These are phyloP conservation scores for Parathielavia appendiculata DNA, from an alignment of 495 filamentous ascomycete genomes.

Conservation along the genomic window DNA sequence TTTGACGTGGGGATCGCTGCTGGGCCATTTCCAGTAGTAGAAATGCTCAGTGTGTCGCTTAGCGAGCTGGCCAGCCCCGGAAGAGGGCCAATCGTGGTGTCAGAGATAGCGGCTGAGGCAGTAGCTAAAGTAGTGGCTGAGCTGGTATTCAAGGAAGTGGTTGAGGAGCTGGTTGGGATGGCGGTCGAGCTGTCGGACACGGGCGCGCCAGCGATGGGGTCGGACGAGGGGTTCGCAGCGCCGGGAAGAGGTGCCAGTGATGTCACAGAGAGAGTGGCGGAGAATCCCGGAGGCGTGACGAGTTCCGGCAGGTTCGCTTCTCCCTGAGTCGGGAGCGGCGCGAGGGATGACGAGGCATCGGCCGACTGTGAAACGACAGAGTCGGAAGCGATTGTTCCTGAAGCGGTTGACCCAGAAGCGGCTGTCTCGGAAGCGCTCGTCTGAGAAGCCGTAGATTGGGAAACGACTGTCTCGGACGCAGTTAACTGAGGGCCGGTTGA, in stretches of 20 bases:
- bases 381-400: background rate
- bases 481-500: background rate
- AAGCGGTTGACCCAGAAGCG: background rate
- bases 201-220: slow-evolving; percentile 9
- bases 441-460: background rate
- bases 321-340: background rate
- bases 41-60: slow-evolving; percentile 3
- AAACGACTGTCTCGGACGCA: background rate
- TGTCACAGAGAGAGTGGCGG: background rate
- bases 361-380: background rate
- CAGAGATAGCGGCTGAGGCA: background rate
- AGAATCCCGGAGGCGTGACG: background rate
- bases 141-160: no score
- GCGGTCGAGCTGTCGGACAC: background rate
- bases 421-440: background rate
- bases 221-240: slow-evolving; percentile 1
- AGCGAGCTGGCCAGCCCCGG: slow-evolving; percentile 13
- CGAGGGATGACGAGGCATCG: slow-evolving; percentile 4
- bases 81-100: background rate
- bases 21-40: background rate
- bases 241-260: background rate
- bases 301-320: background rate
- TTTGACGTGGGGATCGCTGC: background rate
- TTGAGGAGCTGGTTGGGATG: background rate
- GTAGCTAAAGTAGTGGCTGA: no score